These are phyloP conservation scores for Coniella vitis DNA, from an alignment of 2,329 filamentous ascomycete species.

Conservation along the genomic window DNA sequence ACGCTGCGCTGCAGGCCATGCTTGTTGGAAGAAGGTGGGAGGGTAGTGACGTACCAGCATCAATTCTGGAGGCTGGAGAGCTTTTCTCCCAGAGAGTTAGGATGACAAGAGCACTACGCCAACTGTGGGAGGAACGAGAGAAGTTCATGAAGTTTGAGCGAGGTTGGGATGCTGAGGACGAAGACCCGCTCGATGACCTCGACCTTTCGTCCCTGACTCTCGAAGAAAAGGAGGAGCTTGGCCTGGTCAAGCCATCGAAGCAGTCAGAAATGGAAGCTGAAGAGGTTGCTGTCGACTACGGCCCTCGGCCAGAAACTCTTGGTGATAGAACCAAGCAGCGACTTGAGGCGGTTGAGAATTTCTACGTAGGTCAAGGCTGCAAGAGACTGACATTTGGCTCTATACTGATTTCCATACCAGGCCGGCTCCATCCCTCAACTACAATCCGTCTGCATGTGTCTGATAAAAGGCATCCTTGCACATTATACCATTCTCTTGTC, in stretches of 20 bases:
- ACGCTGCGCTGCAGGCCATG: conserved; percentile 69
- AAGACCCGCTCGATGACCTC: conserved; percentile 34
- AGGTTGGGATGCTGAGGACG: conserved; percentile 64
- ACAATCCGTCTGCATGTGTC: conserved; percentile 87
- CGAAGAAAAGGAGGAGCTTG: conserved; percentile 40
- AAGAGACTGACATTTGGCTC: background rate
- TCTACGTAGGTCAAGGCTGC: conserved; percentile 61
- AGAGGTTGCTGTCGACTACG: conserved; percentile 39
- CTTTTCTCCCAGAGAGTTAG: conserved; percentile 85
- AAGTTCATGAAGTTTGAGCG: conserved; percentile 86
- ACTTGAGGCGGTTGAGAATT: conserved; percentile 67
- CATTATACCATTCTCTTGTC: conserved; percentile 82
- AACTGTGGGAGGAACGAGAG: conserved; percentile 92
- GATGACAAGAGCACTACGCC: conserved; percentile 84
- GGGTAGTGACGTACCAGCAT: conserved; percentile 88
- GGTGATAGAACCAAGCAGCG: conserved; percentile 54
- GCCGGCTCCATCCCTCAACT: conserved; percentile 72
- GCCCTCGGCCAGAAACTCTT: conserved; percentile 41
- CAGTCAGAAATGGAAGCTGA: conserved; percentile 30
- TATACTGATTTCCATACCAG: conserved; percentile 38
- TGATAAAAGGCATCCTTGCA: conserved; percentile 79
- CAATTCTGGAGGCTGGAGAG: conserved; percentile 89
- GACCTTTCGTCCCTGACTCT: conserved; percentile 29
- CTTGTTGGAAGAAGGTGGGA: conserved; percentile 84
- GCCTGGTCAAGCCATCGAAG: conserved; percentile 36